These are phyloP conservation scores for Kokia cookei DNA, from an alignment of 441 rosid species.

Conservation along the genomic window DNA sequence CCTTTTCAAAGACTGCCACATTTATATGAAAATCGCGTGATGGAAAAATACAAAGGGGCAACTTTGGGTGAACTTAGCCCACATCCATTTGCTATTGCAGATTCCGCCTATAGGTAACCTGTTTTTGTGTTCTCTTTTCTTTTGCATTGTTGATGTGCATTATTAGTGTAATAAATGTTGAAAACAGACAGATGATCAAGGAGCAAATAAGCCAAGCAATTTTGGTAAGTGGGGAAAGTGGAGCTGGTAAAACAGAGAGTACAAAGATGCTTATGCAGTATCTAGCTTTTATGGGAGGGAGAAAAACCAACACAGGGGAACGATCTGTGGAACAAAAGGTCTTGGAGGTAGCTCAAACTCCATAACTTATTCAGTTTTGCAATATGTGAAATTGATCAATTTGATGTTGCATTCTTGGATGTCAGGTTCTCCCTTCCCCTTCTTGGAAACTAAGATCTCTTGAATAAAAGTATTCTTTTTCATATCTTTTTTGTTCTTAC, in stretches of 20 bases:
- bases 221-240: constrained; percentile 79
- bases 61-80: constrained; percentile 64
- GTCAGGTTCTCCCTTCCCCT: neutral
- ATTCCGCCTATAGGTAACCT: constrained; percentile 64
- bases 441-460: constrained; percentile 12
- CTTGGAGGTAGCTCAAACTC: constrained; percentile 45
- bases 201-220: constrained; percentile 68
- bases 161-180: constrained; percentile 9
- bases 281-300: constrained; percentile 76
- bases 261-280: constrained; percentile 75
- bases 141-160: constrained; percentile 8
- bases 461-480: neutral
- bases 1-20: constrained; percentile 68
- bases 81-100: constrained; percentile 80
- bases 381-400: constrained; percentile 6
- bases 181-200: constrained; percentile 60
- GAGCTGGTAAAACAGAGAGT: constrained; percentile 83
- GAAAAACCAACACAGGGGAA: constrained; percentile 40
- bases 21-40: constrained; percentile 46
- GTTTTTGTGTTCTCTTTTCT: constrained; percentile 6
- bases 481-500: neutral
- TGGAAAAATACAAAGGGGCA: constrained; percentile 58
- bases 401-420: constrained; percentile 2
- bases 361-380: constrained; percentile 1
- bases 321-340: constrained; percentile 75